Conservation (phyloP, 176 grass and related monocot species). For the Bromus sterilis region DNA sequence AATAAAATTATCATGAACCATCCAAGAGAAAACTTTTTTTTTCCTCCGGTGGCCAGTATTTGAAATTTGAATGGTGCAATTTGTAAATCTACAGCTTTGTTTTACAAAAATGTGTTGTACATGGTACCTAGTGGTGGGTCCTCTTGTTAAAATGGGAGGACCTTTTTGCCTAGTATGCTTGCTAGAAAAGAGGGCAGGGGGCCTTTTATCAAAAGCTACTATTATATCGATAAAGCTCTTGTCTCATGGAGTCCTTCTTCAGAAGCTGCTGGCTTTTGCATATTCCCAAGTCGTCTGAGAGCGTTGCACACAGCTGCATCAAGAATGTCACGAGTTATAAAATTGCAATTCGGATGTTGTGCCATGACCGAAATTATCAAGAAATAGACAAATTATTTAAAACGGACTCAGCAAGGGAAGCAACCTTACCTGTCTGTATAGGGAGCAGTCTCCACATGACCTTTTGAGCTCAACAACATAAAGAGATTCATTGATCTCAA, state of each 20-base stretch:
- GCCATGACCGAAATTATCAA: not conserved
- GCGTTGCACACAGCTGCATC: constrained; percentile 65
- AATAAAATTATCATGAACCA: constrained; percentile 4
- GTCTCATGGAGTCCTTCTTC: constrained; percentile 34
- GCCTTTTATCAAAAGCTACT: constrained; percentile 33
- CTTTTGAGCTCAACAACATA: constrained; percentile 80
- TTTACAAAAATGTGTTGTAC: constrained; percentile 5
- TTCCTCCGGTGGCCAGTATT: not conserved
- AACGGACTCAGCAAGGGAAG: not conserved
- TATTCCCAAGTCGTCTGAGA: constrained; percentile 54
- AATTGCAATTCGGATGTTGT: not conserved
- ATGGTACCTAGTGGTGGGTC: not conserved
- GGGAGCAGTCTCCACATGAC: constrained; percentile 57
- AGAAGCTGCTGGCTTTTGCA: constrained; percentile 41
- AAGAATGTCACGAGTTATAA: not conserved
- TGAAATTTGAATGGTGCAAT: not conserved
- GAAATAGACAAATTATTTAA: not conserved
- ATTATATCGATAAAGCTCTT: constrained; percentile 30
- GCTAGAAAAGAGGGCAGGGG: not conserved
- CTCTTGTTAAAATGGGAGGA: not conserved
- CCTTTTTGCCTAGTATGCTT: not conserved
- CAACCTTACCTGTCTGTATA: constrained; percentile 64
- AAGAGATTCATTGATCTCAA: constrained; percentile 69
- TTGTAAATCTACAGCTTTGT: constrained; percentile 22
- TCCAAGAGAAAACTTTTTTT: not conserved